Percentiles rank a stretch among this genome's conserved stretches.
phyloP scores from a whole-genome alignment of 164 flowering plant species.

The Aristolochia fimbriata region DNA sequence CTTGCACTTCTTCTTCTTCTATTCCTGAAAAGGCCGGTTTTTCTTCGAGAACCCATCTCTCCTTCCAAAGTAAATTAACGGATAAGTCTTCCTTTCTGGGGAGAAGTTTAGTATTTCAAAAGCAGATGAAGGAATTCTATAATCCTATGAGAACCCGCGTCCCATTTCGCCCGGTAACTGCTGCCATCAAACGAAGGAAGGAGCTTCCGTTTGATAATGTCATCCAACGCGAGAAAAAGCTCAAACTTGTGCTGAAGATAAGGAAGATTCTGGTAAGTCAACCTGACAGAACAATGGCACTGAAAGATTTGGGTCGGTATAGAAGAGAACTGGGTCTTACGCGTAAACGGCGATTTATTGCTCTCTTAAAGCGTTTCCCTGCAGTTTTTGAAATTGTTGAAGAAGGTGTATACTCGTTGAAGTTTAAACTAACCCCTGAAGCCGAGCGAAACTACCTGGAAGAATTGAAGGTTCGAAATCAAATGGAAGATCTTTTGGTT shows the following conservation, averaged over 20 bases:
- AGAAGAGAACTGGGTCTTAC: constrained; percentile 61
- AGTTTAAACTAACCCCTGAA: constrained; percentile 67
- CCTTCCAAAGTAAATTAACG: constrained; percentile 6
- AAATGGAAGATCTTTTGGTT: constrained; percentile 69
- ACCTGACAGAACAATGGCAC: constrained; percentile 69
- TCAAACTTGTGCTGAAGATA: constrained; percentile 71
- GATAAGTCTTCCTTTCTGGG: constrained; percentile 45
- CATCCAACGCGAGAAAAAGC: constrained; percentile 84
- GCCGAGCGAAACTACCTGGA: constrained; percentile 80
- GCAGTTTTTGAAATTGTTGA: constrained; percentile 81
- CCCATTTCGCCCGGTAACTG: constrained; percentile 38
- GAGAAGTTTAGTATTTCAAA: constrained; percentile 23
- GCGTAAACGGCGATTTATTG: constrained; percentile 56
- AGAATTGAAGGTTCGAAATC: constrained; percentile 66
- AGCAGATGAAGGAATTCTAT: constrained; percentile 13
- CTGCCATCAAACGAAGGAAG: constrained; percentile 86
- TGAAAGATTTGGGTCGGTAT: constrained; percentile 59
- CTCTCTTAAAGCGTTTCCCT: constrained; percentile 70
- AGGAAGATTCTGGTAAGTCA: constrained; percentile 69
- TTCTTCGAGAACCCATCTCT: constrained; percentile 22
- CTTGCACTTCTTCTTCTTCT: constrained; percentile 25
- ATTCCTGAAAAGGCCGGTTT: constrained; percentile 22
- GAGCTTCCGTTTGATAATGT: constrained; percentile 85
- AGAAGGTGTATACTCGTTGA: constrained; percentile 69
- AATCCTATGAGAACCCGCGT: constrained; percentile 21